Percentiles rank a stretch among this genome's conserved stretches.
Evolutionary conservation across 768 basidiomycete species (phyloP).

Genomic region (Mycena amicta): DNA sequence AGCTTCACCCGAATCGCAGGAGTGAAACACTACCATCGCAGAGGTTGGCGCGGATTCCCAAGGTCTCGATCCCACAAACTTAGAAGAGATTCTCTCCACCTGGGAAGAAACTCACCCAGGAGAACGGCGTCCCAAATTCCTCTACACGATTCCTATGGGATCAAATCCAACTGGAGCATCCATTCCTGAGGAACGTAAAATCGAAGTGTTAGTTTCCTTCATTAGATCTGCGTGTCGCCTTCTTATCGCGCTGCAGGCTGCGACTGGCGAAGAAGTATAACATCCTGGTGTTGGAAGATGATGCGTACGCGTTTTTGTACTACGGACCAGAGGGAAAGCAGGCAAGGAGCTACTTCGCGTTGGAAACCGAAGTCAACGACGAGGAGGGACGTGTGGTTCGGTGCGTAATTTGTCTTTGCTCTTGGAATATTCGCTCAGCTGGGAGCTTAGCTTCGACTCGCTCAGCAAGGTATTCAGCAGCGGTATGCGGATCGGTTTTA

Average conservation of each 20-base stretch:
- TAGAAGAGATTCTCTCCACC: slow-evolving; percentile 46
- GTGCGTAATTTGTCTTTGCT: too few relatives aligned
- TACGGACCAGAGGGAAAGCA: slow-evolving; percentile 18
- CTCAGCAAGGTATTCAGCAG: slow-evolving; percentile 65
- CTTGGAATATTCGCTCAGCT: too few relatives aligned
- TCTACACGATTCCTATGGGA: slow-evolving; percentile 64
- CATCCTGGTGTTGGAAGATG: slow-evolving; percentile 52
- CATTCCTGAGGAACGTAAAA: slow-evolving; percentile 20
- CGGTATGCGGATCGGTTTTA: slow-evolving; percentile 66
- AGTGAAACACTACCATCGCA: slow-evolving; percentile 24
- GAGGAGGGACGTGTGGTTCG: slow-evolving; percentile 54
- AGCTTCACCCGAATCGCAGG: neutral
- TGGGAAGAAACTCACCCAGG: slow-evolving; percentile 52
- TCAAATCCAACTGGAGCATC: slow-evolving; percentile 36
- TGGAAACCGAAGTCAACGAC: slow-evolving; percentile 32
- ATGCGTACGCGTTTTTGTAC: slow-evolving; percentile 24
- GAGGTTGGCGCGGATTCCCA: slow-evolving; percentile 62
- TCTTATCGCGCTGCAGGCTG: slow-evolving; percentile 37
- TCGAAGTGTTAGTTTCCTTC: slow-evolving; percentile 13
- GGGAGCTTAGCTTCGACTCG: slow-evolving; percentile 74
- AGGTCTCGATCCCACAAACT: slow-evolving; percentile 50
- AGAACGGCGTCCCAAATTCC: slow-evolving; percentile 58
- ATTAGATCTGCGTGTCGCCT: slow-evolving; percentile 30
- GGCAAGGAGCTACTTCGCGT: slow-evolving; percentile 32
- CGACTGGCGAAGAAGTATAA: slow-evolving; percentile 60